Evolutionary conservation across 1,284 basidiomycete species (phyloP).

Genomic region (Pascua guehoae): DNA sequence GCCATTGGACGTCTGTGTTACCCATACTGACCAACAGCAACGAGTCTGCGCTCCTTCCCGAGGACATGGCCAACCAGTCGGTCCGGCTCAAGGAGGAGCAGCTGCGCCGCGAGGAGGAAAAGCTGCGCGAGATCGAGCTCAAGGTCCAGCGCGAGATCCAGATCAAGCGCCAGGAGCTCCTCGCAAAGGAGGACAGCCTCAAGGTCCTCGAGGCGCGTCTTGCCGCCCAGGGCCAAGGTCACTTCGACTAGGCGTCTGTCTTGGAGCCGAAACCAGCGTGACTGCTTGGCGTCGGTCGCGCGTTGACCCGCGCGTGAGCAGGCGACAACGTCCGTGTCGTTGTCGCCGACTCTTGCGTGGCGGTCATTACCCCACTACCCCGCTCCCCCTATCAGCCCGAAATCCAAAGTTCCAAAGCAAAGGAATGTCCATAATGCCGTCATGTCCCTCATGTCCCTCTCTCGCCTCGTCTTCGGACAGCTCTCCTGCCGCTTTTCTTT

Average conservation of each 20-base stretch:
- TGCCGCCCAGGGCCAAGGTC: conserved; percentile 15
- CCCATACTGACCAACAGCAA: conserved; percentile 36
- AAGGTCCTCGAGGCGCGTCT: conserved; percentile 50
- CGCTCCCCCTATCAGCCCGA: background rate
- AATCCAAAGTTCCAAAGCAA: background rate
- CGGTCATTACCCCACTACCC: background rate
- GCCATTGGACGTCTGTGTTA: conserved; percentile 10
- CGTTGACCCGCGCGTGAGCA: too few relatives aligned
- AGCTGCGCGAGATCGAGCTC: conserved; percentile 96
- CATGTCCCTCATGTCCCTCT: conserved; percentile 7
- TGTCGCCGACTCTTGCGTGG: background rate
- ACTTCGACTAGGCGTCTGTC: conserved; percentile 7
- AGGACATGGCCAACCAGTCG: conserved; percentile 93
- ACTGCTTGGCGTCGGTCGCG: background rate
- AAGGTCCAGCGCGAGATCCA: conserved; percentile 98
- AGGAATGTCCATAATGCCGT: conserved; percentile 19
- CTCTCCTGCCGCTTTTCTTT: too few relatives aligned
- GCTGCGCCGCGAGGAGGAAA: conserved; percentile 94
- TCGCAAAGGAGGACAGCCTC: conserved; percentile 78
- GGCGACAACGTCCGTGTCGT: too few relatives aligned
- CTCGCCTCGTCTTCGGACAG: background rate
- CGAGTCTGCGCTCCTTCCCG: conserved; percentile 80
- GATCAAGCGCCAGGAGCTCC: conserved; percentile 94
- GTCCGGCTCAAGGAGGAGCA: conserved; percentile 99
- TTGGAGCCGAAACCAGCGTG: background rate